Percentiles rank a stretch among this genome's conserved stretches.
These are phyloP conservation scores for Diplogelasinospora grovesii DNA, from an alignment of 495 filamentous ascomycete species.

Conservation along the genomic window DNA sequence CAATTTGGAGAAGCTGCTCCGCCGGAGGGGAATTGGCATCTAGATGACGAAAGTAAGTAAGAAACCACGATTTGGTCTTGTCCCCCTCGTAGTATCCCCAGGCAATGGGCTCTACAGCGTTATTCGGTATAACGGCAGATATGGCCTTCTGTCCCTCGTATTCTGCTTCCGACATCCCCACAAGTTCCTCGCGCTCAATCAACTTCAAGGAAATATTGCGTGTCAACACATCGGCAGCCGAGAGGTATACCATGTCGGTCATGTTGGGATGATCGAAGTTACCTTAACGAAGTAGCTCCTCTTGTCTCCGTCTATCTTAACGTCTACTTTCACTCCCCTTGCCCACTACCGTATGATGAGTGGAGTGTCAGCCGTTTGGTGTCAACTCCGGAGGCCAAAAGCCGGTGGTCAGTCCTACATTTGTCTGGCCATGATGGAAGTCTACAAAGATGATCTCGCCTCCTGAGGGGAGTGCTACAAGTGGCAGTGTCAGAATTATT, in stretches of 20 bases:
- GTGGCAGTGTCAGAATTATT: background rate
- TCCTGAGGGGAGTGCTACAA: background rate
- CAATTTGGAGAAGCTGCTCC: constrained; percentile 21
- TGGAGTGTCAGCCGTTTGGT: background rate
- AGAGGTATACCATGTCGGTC: no score
- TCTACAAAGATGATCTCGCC: background rate
- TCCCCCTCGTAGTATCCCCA: constrained; percentile 10
- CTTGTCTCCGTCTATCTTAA: constrained; percentile 2
- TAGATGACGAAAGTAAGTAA: constrained; percentile 13
- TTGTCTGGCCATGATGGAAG: constrained; percentile 5
- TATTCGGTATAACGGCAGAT: constrained; percentile 11
- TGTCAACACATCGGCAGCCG: background rate
- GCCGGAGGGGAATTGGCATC: constrained; percentile 24
- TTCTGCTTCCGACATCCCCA: constrained; percentile 16
- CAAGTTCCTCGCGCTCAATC: constrained; percentile 4
- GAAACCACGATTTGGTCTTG: constrained; percentile 7
- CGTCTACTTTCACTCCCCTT: constrained; percentile 3
- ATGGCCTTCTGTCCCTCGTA: constrained; percentile 16
- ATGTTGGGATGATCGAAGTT: background rate
- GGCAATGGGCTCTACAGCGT: constrained; percentile 8
- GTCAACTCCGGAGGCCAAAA: background rate
- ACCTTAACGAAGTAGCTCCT: constrained; percentile 12
- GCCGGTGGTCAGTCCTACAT: background rate
- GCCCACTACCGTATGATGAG: no score
- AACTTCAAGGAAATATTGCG: constrained; percentile 2